Base-by-base conservation (phyloP, 257 asterid species). In the Petunia axillaris region DNA sequence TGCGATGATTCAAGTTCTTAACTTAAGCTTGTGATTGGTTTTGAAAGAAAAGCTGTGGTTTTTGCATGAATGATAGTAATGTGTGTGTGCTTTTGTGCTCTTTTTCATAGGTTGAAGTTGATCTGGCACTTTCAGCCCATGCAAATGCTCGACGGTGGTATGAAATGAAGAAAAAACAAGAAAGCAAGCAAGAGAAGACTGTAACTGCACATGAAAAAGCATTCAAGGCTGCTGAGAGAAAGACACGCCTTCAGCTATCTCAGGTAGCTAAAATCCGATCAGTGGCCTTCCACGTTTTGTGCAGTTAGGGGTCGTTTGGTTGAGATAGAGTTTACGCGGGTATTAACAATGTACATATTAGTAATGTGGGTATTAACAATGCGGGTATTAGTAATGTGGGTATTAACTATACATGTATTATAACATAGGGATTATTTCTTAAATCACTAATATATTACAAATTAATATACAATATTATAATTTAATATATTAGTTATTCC, bases 121-220 rank as follows among this genome's bases (percentile, higher is more conserved):
- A 96, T 86, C 92, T 96, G 83, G 93, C 97, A 44, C 97, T 94
- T 81, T 90, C 99, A 7, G 99, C 99, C 39, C 99, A 96, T 90
- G 99, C 99, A n/a, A 96, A 96, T 92, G 98, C 99, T 83, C 95
- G 99, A 70, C 90, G 93, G 64, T 96, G 95, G 90, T 96, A 92
- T 86, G 99, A 89, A 80, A 88, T 88, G 97, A 96, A 96, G 91
- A 96, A 94, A 89, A 93, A 59, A 87, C 98, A 92, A 88, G 98
- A 96, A 86, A 94, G 84, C 88, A 96, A 96, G 86, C 99, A 96
- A 91, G 99, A 89, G 83, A 96, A 96, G 87, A 96, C 99, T 74
- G 55, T 89, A 55, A 89, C 97, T 75, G 96, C 98, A 9, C 98
- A 94, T 85, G 99, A 91, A 85, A 94, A 94, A 90, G 98, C 98